Base-by-base conservation (phyloP, 805 yeast species). In the Kregervanrija pseudodelftensis region DNA sequence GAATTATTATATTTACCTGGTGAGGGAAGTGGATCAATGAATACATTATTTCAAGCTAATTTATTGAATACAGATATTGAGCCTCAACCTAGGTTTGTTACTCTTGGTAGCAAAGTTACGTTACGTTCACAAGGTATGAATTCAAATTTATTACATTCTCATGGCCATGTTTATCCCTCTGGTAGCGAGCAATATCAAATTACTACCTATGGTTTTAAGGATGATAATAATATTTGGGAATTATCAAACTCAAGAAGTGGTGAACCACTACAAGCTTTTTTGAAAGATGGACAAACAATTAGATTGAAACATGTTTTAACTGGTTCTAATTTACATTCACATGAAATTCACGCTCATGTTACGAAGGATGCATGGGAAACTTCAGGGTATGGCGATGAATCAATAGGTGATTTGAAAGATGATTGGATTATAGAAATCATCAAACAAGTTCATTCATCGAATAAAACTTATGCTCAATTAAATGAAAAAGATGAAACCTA, bases 141-240 rank as follows among this genome's bases (percentile, higher is more conserved):
- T 41, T 83, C 86, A 12, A 80, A 84, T 43, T 72, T 87, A 51
- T 67, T 93, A 49, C 99, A 93, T 61, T 91, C 98, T 0, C 99
- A 93, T 60, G 70, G 73, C 13, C 95, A 85, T 60, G 63, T 74
- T 11, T 93, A 82, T 61, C 99, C 99, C 12, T 88, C 80, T 51
- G 98, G 98, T 3, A 86, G 96, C 2, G 74, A 76, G 50, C 98
- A 93, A 66, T 97, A 90, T 64, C 99, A 93, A 65, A 74, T 93
- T 41, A 93, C 99, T 28, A 86, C 93, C 7, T 93, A 93, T 63
- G 86, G 90, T 14, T 88, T 80, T 64, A 87, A 87, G 60, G 98
- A 93, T 63, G 66, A 72, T 40, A 91, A 93, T 64, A 93, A 91
- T 61, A 73, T 82, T 43, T 90, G 95, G 82, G 58, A 57, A 61